Base-by-base conservation (phyloP, 257 asterid genomes). In the Nyctanthes arbortristis region DNA sequence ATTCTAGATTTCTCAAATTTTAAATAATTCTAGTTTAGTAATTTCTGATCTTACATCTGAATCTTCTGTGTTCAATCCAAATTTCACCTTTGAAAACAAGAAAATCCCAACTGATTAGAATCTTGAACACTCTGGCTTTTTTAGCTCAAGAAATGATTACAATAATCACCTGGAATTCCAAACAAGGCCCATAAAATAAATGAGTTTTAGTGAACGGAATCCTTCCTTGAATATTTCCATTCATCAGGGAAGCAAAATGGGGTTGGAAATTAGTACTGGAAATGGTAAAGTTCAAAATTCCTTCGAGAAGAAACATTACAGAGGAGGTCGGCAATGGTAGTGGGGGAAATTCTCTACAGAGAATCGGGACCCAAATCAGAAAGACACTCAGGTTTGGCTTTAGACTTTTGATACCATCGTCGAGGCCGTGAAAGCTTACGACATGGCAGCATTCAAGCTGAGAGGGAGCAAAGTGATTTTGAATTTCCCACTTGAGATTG, bases 401-500 rank as follows among this genome's bases (percentile, higher is more conserved):
- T 92, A 92, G 7, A 88, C 95, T 4, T 88, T 83, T 60, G 89
- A 88, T 29, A 88, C 90, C 6, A 90, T 86, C 27, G 43, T 88
- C 32, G 96, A 86, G 63, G 92, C 96, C 6, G 96, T 92, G 1
- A 84, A 59, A 34, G 96, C 96, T 1, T 88, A 88, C 66, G 92
- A 88, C 14, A 79, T 87, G 75, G 96, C 96, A 33, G 96, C 96
- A 74, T 88, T 86, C 81, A 82, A 72, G 80, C 79, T 88, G 28
- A 71, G 96, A 32, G 92, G 92, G 0, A 80, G 90, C 73, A 88
- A 86, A 55, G 92, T 92, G 5, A 86, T 88, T 9, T 65, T 88
- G n/a, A 88, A 88, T 35, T 88, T 88, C 74, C 99, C 99, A 1
- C 95, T 87, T 4, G 99, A 93, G 52, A 84, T 89, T 3, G 90